A percentile compares a stretch with the other conserved stretches of the same genome.
phyloP scores from a whole-genome alignment of 2,329 filamentous ascomycete genomes.

The Cladophialophora exuberans region DNA sequence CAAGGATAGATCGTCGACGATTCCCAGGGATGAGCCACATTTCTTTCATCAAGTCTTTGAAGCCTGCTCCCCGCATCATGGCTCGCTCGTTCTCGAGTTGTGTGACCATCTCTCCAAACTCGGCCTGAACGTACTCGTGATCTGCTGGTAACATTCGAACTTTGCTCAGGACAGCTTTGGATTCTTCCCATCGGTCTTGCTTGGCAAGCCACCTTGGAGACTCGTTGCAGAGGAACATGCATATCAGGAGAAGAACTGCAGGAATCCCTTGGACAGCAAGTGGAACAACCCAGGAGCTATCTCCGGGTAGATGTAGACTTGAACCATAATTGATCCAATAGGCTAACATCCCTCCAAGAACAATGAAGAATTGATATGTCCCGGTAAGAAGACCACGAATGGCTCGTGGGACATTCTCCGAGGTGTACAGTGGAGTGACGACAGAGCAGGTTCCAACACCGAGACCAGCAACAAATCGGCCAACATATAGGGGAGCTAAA shows the following conservation, averaged over 20 bases:
- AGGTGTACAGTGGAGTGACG: conserved; percentile 41
- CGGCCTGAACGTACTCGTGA: conserved; percentile 60
- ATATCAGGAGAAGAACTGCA: conserved; percentile 36
- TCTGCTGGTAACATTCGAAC: conserved; percentile 59
- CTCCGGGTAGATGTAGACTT: conserved; percentile 43
- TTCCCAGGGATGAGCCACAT: conserved; percentile 63
- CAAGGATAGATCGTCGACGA: conserved; percentile 57
- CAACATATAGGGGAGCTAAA: conserved; percentile 46
- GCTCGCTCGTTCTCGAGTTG: conserved; percentile 65
- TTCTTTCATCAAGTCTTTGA: conserved; percentile 64
- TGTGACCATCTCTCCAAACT: conserved; percentile 63
- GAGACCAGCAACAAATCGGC: conserved; percentile 40
- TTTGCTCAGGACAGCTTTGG: conserved; percentile 58
- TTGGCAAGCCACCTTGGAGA: conserved; percentile 53
- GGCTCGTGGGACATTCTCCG: conserved; percentile 39
- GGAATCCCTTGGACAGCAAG: conserved; percentile 65
- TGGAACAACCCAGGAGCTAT: conserved; percentile 62
- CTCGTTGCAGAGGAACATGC: conserved; percentile 38
- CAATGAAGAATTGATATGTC: conserved; percentile 39
- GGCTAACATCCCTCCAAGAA: conserved; percentile 40
- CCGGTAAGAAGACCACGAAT: conserved; percentile 41
- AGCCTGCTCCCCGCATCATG: conserved; percentile 55
- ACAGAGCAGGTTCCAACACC: conserved; percentile 40
- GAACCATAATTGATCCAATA: conserved; percentile 44
- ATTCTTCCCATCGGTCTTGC: conserved; percentile 68